Evolutionary conservation across 345 rosid species (phyloP).

Genomic region (Diplotaxis tenuifolia): DNA sequence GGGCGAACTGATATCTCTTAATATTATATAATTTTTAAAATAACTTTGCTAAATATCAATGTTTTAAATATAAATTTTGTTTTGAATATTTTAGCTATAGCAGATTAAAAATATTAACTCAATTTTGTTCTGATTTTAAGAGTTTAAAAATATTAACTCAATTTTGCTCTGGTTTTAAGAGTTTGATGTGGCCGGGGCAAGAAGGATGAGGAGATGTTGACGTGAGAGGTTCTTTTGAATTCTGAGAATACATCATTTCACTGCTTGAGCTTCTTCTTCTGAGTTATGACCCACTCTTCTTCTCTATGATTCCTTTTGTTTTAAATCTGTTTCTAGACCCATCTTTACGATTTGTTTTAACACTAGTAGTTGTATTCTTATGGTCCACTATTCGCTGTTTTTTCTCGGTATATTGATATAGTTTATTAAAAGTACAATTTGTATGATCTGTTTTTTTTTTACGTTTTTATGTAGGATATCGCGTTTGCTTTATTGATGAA

Average conservation of each 20-base stretch:
- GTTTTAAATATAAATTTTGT: no score
- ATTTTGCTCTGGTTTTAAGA: not conserved
- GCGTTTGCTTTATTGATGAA: not conserved
- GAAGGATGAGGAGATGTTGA: slow-evolving; percentile 26
- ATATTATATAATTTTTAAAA: no score
- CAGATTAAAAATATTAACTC: no score
- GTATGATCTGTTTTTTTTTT: not conserved
- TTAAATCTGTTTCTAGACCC: slow-evolving; percentile 1
- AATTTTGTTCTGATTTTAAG: no score
- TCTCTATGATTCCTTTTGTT: not conserved
- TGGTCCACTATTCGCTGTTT: slow-evolving; percentile 14
- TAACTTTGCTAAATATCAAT: no score
- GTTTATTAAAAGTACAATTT: not conserved
- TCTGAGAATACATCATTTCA: slow-evolving; percentile 19
- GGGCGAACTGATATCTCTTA: no score
- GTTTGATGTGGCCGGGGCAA: slow-evolving; percentile 15
- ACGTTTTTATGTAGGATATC: not conserved
- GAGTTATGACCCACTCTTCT: slow-evolving; percentile 26
- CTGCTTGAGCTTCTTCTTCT: slow-evolving; percentile 36
- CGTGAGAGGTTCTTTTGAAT: slow-evolving; percentile 21
- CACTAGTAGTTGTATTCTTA: not conserved
- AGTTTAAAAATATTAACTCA: no score
- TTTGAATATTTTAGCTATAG: no score
- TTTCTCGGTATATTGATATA: not conserved
- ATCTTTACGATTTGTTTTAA: slow-evolving; percentile 14